Evolutionary conservation across 2,329 filamentous ascomycete species (phyloP).

Genomic region (Aspergillus sp.): DNA sequence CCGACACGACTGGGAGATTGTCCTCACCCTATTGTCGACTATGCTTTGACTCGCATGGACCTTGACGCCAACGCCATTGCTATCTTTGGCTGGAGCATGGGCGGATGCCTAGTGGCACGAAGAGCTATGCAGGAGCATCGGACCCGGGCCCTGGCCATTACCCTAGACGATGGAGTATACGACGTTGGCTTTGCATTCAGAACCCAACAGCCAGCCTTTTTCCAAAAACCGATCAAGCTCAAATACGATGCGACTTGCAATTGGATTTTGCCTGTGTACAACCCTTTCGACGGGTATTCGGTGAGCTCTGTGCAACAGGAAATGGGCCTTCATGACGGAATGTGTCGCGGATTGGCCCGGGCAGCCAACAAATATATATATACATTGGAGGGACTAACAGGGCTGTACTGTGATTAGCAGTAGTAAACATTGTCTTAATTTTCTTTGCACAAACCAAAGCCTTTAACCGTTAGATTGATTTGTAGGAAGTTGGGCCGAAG

Average conservation of each 20-base stretch:
- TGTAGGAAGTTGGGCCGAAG: too few species aligned
- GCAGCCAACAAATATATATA: too few species aligned
- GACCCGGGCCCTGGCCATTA: conserved; percentile 15
- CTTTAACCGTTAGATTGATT: too few species aligned
- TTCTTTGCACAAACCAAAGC: too few species aligned
- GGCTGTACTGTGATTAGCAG: too few species aligned
- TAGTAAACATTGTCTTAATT: too few species aligned
- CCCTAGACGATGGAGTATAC: conserved; percentile 10
- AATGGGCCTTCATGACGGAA: conserved; percentile 12
- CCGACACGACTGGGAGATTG: conserved; percentile 22
- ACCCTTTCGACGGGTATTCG: conserved; percentile 5
- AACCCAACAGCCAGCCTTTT: conserved; percentile 4
- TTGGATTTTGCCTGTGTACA: conserved; percentile 3
- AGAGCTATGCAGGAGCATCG: conserved; percentile 22
- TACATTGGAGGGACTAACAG: too few species aligned
- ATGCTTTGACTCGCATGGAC: conserved; percentile 10
- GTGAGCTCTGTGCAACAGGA: conserved; percentile 6
- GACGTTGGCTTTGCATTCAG: conserved; percentile 9
- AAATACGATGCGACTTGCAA: conserved; percentile 1
- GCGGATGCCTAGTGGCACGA: conserved; percentile 22
- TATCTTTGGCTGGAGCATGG: conserved; percentile 20
- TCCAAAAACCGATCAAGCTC: conserved; percentile 4
- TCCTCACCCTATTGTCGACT: conserved; percentile 22
- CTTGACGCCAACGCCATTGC: conserved; percentile 17
- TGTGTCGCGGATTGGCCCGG: too few species aligned